A percentile compares a stretch with the other conserved stretches of the same genome.
Evolutionary conservation across 768 basidiomycete genomes (phyloP).

Genomic region (Austroboletus eburneus): DNA sequence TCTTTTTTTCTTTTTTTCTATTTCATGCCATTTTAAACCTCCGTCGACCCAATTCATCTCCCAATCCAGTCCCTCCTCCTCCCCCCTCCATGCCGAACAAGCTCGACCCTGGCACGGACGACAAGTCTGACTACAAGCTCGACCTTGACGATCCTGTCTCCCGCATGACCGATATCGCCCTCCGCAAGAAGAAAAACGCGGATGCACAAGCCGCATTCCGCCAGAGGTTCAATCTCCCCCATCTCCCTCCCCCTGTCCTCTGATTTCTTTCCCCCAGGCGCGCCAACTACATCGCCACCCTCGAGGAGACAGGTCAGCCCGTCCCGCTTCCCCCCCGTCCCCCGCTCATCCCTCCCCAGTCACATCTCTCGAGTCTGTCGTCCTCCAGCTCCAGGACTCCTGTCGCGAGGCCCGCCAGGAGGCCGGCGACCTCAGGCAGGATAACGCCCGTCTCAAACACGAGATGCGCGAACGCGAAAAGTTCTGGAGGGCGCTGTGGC

Average conservation of each 20-base stretch:
- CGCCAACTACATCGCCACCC: slow-evolving; percentile 82
- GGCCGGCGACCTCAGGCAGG: slow-evolving; percentile 56
- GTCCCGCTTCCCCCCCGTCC: slow-evolving; percentile 1
- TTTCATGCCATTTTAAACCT: slow-evolving; percentile 59
- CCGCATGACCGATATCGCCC: slow-evolving; percentile 61
- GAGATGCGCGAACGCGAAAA: slow-evolving; percentile 71
- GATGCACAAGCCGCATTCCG: slow-evolving; percentile 86
- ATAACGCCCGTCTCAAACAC: slow-evolving; percentile 59
- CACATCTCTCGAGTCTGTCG: slow-evolving; percentile 80
- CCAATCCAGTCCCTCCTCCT: slow-evolving; percentile 6
- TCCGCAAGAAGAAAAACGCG: slow-evolving; percentile 86
- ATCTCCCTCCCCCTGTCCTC: slow-evolving; percentile 4
- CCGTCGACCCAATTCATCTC: slow-evolving; percentile 16
- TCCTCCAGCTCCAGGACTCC: slow-evolving; percentile 78
- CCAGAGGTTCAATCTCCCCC: slow-evolving; percentile 40
- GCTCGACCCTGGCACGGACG: slow-evolving; percentile 31
- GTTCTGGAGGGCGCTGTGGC: slow-evolving; percentile 67
- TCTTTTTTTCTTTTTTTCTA: slow-evolving; percentile 49
- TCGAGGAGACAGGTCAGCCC: slow-evolving; percentile 70
- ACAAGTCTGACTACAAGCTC: slow-evolving; percentile 34
- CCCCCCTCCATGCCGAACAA: slow-evolving; percentile 28
- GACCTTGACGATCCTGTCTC: slow-evolving; percentile 33
- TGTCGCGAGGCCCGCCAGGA: slow-evolving; percentile 65
- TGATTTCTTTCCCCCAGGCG: slow-evolving; percentile 37
- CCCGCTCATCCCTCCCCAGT: slow-evolving; percentile 38